Evolutionary conservation across 1,139 yeast species (phyloP), one percentile per base, ranked within the genome.

Genomic region (Scheffersomyces stambukii): DNA sequence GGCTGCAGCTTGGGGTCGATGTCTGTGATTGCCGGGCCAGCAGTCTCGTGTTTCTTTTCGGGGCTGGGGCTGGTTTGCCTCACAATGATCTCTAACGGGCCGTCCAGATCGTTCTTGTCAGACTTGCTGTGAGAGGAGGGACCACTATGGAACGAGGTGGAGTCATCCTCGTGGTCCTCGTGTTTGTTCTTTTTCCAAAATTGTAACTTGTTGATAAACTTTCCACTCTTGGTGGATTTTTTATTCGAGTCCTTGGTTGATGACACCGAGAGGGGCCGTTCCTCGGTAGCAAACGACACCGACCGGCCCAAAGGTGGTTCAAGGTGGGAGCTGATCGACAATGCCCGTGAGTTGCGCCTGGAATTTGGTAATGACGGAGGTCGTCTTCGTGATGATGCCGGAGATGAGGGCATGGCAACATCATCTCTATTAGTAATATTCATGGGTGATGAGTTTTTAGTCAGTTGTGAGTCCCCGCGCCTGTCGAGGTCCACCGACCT

Each of bases 161-260:
- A 22, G 4, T 24, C 14, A 29, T 37, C 38, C 10, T 32, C 38
- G 5, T 26, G 27, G 16, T 22, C 18, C 13, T 33, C 36, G 8
- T 34, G 43, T 28, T 47, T 44, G 26, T 35, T 42, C 25, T 48
- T 53, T 31, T 61, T 67, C 74, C 74, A 67, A 44, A 67, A 67
- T 43, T 60, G 69, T 13, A 67, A 50, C 36, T 54, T 63, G 29
- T 52, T 54, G 16, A 64, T 41, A 13, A 67, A 39, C 28, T 52
- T 57, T 9, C 44, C 48, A 25, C 54, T 51, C 29, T 43, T 48
- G 42, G 45, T 38, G 40, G 47, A 31, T 37, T 41, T 33, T 31
- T 38, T 24, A 12, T 32, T 15, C 24, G 45, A 26, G 26, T 40
- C 31, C 30, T 32, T 27, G 29, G 35, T 14, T 3, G 43, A 32